Conservation (phyloP, 768 basidiomycete genomes). For the Boletus sp. region DNA sequence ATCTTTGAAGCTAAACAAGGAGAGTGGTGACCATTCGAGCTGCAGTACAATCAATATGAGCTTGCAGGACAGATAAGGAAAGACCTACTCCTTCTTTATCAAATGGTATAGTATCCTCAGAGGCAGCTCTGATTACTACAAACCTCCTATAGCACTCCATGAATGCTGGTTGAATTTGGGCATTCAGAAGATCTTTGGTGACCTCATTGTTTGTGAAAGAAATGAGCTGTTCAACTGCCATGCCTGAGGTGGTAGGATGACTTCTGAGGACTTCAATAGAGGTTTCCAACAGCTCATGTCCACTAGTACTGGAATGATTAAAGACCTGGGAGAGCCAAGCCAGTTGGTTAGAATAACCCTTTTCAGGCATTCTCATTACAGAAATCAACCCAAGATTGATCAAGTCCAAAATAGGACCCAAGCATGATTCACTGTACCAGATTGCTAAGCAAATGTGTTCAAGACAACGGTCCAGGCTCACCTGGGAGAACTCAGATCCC, state of each 20-base stretch:
- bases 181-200: slow-evolving; percentile 43
- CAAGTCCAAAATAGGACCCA: slow-evolving; percentile 25
- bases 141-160: slow-evolving; percentile 65
- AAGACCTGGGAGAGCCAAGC: slow-evolving; percentile 26
- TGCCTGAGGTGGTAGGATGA: slow-evolving; percentile 32
- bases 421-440: slow-evolving; percentile 7
- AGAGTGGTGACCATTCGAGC: slow-evolving; percentile 55
- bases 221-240: slow-evolving; percentile 34
- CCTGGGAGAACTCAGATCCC: not conserved
- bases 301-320: slow-evolving; percentile 16
- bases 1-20: slow-evolving; percentile 58
- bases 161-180: slow-evolving; percentile 64
- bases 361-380: slow-evolving; percentile 48
- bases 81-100: slow-evolving; percentile 47
- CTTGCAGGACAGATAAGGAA: not conserved
- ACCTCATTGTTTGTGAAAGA: slow-evolving; percentile 46
- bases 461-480: not conserved
- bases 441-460: not conserved
- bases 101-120: slow-evolving; percentile 26
- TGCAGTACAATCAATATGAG: slow-evolving; percentile 24
- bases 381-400: slow-evolving; percentile 58
- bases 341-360: slow-evolving; percentile 23
- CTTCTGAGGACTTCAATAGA: slow-evolving; percentile 32
- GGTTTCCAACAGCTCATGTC: slow-evolving; percentile 41
- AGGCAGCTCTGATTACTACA: slow-evolving; percentile 50